Percentiles rank a stretch among this genome's conserved stretches.
Evolutionary conservation across 495 filamentous ascomycete species (phyloP).

Genomic region (Penicillium lividum): DNA sequence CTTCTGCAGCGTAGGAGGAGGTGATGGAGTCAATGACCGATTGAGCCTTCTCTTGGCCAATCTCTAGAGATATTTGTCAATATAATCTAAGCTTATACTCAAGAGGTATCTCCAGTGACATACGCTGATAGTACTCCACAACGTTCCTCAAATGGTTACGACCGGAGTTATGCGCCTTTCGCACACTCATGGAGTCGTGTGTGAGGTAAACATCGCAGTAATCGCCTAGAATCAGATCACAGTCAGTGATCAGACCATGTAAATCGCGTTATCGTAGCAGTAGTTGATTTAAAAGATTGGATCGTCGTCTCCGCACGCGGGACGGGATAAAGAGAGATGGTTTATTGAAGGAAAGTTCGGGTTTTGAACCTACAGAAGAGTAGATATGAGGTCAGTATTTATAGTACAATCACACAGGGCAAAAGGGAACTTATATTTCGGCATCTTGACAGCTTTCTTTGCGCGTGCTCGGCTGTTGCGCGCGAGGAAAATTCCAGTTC

Average conservation of each 20-base stretch:
- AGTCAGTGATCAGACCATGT: conserved; percentile 13
- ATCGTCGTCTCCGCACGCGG: conserved; percentile 12
- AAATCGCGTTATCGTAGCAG: conserved; percentile 9
- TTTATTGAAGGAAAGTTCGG: background rate
- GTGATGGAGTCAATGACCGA: conserved; percentile 98
- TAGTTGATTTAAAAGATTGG: conserved; percentile 2
- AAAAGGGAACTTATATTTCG: conserved; percentile 69
- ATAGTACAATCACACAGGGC: background rate
- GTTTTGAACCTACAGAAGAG: conserved; percentile 66
- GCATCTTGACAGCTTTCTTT: conserved; percentile 56
- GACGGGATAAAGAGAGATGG: background rate
- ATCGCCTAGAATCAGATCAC: conserved; percentile 64
- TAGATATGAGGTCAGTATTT: conserved; percentile 53
- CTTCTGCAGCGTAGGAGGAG: conserved; percentile 88
- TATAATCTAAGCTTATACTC: background rate
- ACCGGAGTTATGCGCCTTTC: conserved; percentile 96
- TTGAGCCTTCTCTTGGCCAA: conserved; percentile 97
- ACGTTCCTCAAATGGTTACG: conserved; percentile 97
- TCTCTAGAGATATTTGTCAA: conserved; percentile 58
- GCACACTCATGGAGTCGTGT: conserved; percentile 99
- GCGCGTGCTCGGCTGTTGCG: conserved; percentile 20
- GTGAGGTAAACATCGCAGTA: conserved; percentile 99
- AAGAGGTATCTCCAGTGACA: conserved; percentile 20
- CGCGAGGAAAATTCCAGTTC: conserved; percentile 29
- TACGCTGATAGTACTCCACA: conserved; percentile 97